Evolutionary conservation across 441 rosid species (phyloP).

Genomic region (Eutrema salsugineum): DNA sequence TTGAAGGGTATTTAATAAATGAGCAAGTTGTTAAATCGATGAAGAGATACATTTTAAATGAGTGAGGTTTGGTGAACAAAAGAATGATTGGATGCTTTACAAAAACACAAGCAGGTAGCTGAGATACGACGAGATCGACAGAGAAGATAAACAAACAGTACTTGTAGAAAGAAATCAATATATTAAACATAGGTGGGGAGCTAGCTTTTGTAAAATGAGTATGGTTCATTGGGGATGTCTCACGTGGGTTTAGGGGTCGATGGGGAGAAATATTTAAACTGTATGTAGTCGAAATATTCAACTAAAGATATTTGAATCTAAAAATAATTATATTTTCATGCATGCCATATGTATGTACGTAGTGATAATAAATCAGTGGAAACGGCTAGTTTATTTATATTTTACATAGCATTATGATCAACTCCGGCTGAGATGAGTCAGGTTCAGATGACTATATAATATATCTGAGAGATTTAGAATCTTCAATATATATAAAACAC

Average conservation of each 20-base stretch:
- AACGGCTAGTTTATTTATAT: not conserved
- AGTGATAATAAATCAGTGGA: not conserved
- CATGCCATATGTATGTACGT: no score
- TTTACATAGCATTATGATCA: not conserved
- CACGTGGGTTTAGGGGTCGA: not conserved
- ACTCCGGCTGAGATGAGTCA: not conserved
- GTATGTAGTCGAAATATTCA: not conserved
- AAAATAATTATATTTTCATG: not conserved
- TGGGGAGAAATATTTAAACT: not conserved
- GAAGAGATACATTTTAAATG: not conserved
- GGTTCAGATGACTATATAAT: not conserved
- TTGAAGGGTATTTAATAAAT: not conserved
- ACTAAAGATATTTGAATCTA: not conserved
- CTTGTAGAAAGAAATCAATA: not conserved
- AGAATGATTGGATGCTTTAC: conserved; percentile 16
- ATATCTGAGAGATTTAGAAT: not conserved
- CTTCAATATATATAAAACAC: not conserved
- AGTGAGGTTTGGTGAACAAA: conserved; percentile 26
- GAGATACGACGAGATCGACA: not conserved
- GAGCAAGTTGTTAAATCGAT: conserved; percentile 8
- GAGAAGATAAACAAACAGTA: not conserved
- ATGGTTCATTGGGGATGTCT: not conserved
- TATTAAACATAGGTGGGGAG: not conserved
- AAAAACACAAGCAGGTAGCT: not conserved
- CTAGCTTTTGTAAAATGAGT: not conserved